phyloP scores from a whole-genome alignment of 1,284 basidiomycete genomes.

The Apiotrichum siamense region DNA sequence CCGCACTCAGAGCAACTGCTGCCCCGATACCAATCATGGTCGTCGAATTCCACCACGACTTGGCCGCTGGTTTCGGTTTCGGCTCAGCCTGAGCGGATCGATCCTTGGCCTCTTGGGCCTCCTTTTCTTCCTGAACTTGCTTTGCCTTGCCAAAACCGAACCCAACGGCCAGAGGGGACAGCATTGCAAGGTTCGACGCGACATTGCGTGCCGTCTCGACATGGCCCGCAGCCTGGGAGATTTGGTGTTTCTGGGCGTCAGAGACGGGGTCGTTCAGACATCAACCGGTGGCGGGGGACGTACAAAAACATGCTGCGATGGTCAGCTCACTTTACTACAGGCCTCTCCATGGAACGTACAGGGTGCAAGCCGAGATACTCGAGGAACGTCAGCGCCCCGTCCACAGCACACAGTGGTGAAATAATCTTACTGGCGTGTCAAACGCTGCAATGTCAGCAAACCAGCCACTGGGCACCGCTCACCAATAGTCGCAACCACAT shows the following conservation, averaged over 20 bases:
- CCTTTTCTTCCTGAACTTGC: slow-evolving; percentile 5
- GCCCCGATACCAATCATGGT: slow-evolving; percentile 44
- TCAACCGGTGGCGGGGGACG: slow-evolving; percentile 6
- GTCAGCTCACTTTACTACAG: neutral
- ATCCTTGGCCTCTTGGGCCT: neutral
- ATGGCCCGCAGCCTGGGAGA: slow-evolving; percentile 69
- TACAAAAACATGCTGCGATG: slow-evolving; percentile 35
- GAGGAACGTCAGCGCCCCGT: neutral
- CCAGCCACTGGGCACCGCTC: neutral
- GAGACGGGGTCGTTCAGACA: too few species aligned
- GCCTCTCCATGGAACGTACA: slow-evolving; percentile 18
- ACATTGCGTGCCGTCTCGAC: slow-evolving; percentile 59
- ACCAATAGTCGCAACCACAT: slow-evolving; percentile 40
- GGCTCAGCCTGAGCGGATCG: neutral
- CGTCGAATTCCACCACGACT: slow-evolving; percentile 22
- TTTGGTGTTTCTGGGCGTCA: slow-evolving; percentile 58
- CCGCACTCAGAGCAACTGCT: slow-evolving; percentile 68
- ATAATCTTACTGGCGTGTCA: slow-evolving; percentile 70
- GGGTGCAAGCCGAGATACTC: slow-evolving; percentile 85
- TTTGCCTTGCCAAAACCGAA: slow-evolving; percentile 34
- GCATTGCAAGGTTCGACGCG: slow-evolving; percentile 52
- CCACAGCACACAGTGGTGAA: neutral
- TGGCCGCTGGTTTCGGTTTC: neutral
- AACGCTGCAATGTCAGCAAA: slow-evolving; percentile 55
- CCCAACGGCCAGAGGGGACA: slow-evolving; percentile 53